Evolutionary conservation across 768 basidiomycete species (phyloP).

Genomic region (Mycena haematopus): DNA sequence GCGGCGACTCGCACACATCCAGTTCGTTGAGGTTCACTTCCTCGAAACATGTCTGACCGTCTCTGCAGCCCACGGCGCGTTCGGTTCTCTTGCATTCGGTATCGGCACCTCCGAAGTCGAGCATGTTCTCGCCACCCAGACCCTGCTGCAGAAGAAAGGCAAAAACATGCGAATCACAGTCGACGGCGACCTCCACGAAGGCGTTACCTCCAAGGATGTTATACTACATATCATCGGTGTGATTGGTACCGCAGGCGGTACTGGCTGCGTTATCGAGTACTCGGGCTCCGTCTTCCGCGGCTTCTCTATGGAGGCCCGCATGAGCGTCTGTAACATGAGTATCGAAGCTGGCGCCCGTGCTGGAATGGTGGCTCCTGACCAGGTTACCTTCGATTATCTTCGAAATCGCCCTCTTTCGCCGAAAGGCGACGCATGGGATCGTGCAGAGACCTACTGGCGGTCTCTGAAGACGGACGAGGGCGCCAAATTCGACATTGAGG

Average conservation of each 20-base stretch:
- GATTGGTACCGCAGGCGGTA: constrained; percentile 94
- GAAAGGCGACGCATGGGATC: constrained; percentile 85
- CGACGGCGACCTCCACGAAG: constrained; percentile 80
- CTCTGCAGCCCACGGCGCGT: constrained; percentile 81
- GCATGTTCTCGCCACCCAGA: constrained; percentile 93
- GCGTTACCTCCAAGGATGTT: constrained; percentile 90
- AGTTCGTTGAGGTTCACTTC: constrained; percentile 53
- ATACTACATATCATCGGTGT: constrained; percentile 89
- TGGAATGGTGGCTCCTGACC: constrained; percentile 92
- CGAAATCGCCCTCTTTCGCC: constrained; percentile 82
- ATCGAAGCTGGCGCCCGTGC: constrained; percentile 94
- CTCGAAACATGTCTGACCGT: constrained; percentile 6
- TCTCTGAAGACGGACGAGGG: constrained; percentile 80
- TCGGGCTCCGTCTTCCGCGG: constrained; percentile 86
- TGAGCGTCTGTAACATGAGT: constrained; percentile 95
- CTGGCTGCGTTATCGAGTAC: constrained; percentile 90
- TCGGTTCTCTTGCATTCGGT: constrained; percentile 91
- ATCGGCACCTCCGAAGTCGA: constrained; percentile 96
- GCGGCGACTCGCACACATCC: constrained; percentile 93
- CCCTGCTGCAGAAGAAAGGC: constrained; percentile 82
- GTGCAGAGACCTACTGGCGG: constrained; percentile 85
- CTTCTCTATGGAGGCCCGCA: constrained; percentile 90
- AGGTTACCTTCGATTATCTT: constrained; percentile 85
- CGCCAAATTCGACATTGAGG: constrained; percentile 84
- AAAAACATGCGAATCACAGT: constrained; percentile 95